Base-by-base conservation (phyloP, 352 stramenopile species). In the Phytophthora cajani region DNA sequence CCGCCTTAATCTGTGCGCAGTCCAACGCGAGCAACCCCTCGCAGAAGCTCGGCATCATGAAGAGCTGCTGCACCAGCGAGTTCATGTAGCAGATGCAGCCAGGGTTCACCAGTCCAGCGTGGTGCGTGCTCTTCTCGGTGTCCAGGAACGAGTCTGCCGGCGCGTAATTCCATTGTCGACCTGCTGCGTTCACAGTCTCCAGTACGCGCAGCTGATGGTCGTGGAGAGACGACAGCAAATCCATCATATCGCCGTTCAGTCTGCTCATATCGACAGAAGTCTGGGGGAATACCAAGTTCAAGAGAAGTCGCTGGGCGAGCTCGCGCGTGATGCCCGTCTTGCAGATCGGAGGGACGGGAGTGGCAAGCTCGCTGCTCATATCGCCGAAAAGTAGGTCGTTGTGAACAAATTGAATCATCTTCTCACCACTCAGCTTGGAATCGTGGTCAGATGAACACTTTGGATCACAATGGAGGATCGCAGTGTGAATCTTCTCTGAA, bases 81-180 rank as follows among this genome's bases (percentile, higher is more conserved):
- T 99, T 99, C 97, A 99, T 99, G 85, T 99, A 99, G 83, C 98
- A 99, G 10, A 98, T 99, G 65, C 97, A 99, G 8, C 98, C 98
- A 52, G 98, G 97, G 70, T 99, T 99, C 47, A 97, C 91, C 1
- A 99, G 79, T 8, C 97, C 98, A 47, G 88, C 88, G 12, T 87
- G 79, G 1, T 61, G n/a, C 14, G 71, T 73, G 2, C 51, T 79
- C 19, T 63, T 67, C 14, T 51, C 40, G 0, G 27, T 9, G 32
- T 77, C 72, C 16, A 84, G 69, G 12, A 92, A 70, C 10, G 81
- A 75, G 5, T 95, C 79, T 8, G 51, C 27, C 7, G 88, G 83
- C 2, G 55, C 36, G 50, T 85, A 88, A 57, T 85, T 84, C 88
- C 88, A 95, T 25, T 85, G 86, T 7, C 84, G 74, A 17, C 82